These are phyloP conservation scores for Herpetospermum pedunculosum DNA, from an alignment of 306 rosid genomes.

Conservation along the genomic window DNA sequence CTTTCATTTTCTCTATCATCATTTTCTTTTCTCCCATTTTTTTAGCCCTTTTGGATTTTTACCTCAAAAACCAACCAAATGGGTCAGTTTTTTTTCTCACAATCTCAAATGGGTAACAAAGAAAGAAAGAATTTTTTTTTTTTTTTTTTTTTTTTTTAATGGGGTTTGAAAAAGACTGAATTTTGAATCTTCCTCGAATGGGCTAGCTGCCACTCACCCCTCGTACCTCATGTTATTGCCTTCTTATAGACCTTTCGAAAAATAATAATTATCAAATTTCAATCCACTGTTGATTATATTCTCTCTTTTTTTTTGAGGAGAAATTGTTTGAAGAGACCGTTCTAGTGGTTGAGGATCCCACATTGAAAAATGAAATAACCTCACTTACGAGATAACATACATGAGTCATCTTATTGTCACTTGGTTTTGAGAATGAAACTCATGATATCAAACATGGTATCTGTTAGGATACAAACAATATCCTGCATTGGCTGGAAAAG, in stretches of 20 bases:
- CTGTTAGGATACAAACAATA: too few relatives aligned
- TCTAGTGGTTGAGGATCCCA: too few relatives aligned
- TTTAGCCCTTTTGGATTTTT: slow-evolving; percentile 1
- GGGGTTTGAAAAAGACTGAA: not conserved
- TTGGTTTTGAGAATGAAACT: too few relatives aligned
- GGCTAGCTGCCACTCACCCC: slow-evolving; percentile 13
- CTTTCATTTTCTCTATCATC: slow-evolving; percentile 23
- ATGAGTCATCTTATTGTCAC: too few relatives aligned
- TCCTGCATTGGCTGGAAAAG: too few relatives aligned
- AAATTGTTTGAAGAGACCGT: too few relatives aligned
- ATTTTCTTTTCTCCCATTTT: slow-evolving; percentile 21
- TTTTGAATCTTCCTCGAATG: slow-evolving; percentile 23
- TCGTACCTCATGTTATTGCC: slow-evolving; percentile 12
- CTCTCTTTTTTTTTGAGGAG: too few relatives aligned
- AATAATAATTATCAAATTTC: not conserved
- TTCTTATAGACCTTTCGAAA: slow-evolving; percentile 21
- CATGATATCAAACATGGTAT: too few relatives aligned
- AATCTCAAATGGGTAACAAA: not conserved
- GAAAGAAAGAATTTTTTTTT: not conserved
- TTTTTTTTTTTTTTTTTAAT: not conserved
- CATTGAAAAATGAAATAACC: too few relatives aligned
- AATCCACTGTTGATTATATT: too few relatives aligned
- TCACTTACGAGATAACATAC: too few relatives aligned
- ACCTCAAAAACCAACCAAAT: not conserved
- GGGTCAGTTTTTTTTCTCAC: not conserved